Conservation (phyloP, 306 rosid genomes). For the Notholithocarpus densiflorus region DNA sequence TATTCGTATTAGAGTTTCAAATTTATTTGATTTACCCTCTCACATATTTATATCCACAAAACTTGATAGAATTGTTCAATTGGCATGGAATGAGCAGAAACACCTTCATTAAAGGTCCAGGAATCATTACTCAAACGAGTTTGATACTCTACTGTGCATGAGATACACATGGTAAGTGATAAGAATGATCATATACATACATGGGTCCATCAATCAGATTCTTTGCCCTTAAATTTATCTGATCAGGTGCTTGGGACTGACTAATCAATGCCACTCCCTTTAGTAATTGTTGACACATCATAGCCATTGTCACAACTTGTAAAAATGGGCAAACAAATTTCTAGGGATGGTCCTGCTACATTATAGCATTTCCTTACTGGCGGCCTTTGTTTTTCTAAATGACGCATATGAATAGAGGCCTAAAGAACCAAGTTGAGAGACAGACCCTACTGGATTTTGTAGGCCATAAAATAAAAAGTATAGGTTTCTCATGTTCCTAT, state of each 20-base stretch:
- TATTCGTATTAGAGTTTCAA: too few species aligned
- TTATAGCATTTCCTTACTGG: constrained; percentile 33
- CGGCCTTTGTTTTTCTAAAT: constrained; percentile 16
- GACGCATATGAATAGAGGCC: constrained; percentile 32
- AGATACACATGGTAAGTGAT: too few species aligned
- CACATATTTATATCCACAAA: too few species aligned
- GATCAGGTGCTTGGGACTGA: constrained; percentile 46
- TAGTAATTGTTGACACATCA: constrained; percentile 20
- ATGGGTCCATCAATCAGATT: constrained; percentile 19
- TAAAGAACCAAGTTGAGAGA: not conserved
- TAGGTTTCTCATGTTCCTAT: not conserved
- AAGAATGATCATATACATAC: too few species aligned
- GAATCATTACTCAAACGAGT: too few species aligned
- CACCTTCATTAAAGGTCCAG: too few species aligned
- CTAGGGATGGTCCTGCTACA: constrained; percentile 29
- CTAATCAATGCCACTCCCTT: constrained; percentile 34
- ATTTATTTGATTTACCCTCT: too few species aligned
- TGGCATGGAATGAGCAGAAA: too few species aligned
- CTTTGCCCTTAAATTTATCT: constrained; percentile 28
- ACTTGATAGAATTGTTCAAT: too few species aligned
- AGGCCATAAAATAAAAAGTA: not conserved
- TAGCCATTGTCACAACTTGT: constrained; percentile 14
- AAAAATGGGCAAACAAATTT: constrained; percentile 30
- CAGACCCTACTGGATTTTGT: constrained; percentile 3
- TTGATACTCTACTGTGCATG: too few species aligned